Evolutionary conservation across 2,329 filamentous ascomycete genomes (phyloP), one percentile per base, ranked within the genome.

Genomic region (Sphaceloma murrayae): DNA sequence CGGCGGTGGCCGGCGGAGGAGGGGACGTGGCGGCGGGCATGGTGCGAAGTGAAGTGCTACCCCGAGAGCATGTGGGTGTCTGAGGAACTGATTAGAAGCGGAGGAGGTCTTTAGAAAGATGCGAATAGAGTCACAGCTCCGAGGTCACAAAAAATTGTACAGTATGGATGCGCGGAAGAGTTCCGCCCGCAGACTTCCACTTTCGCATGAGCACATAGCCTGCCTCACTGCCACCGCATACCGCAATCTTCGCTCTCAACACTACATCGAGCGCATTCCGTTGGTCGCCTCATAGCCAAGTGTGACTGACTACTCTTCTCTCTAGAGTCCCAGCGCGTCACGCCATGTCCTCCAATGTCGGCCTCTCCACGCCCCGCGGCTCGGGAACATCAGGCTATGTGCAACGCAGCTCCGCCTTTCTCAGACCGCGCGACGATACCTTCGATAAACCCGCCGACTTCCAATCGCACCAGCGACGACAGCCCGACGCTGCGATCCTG

Each of bases 381-480:
- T 94, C 85, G 60, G 91, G 91, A 36, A 98, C 91, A 46, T 96
- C 89, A 1, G 91, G 91, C 60, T 96, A 96, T 62, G 89, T 98
- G 46, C 89, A 96, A 67, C 85, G 87, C 64, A 98, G 96, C 68
- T 78, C 87, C 26, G 91, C 91, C 13, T 80, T 89, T 60, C 78
- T 95, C 55, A 79, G 75, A 59, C 87, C 85, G 21, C 87, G 89
- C 66, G 86, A 94, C 67, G 75, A 78, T 56, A 76, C 79, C 27
- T 48, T 43, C 33, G 78, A 77, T 50, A 78, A 84, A 58, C 68
- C 77, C 51, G 74, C 81, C 53, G 77, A 84, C 55, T 71, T 68
- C 47, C 71, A 84, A 54, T 80, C 79, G 57, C 85, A 93, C 63
- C 74, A 74, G 51, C 82, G 83, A 59, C 78, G 89, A 17, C 78